A percentile compares a stretch with the other conserved stretches of the same genome.
Conservation (phyloP, 2,329 filamentous ascomycete species). For the Phialophora macrospora region DNA sequence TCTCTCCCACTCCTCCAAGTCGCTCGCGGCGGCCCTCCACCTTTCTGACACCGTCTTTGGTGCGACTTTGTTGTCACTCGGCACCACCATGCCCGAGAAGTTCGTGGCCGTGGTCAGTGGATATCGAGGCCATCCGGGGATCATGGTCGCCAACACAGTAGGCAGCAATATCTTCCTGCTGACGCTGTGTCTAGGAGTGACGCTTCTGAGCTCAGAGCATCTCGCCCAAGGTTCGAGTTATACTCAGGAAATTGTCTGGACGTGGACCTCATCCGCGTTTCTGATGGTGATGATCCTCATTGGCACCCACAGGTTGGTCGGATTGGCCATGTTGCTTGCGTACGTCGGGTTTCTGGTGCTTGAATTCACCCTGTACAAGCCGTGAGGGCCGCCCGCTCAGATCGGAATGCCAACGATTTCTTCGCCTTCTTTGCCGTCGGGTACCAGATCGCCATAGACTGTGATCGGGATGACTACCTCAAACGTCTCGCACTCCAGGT, state of each 20-base stretch:
- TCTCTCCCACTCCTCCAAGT: constrained; percentile 52
- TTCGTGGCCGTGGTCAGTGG: constrained; percentile 57
- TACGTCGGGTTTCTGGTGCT: constrained; percentile 46
- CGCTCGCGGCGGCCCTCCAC: constrained; percentile 49
- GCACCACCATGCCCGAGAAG: constrained; percentile 61
- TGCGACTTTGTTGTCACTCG: constrained; percentile 56
- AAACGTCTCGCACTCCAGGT: constrained; percentile 83
- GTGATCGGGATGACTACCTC: constrained; percentile 83
- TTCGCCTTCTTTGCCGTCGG: constrained; percentile 43
- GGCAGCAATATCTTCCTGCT: constrained; percentile 63
- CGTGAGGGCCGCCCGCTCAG: constrained; percentile 24
- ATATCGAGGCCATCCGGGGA: constrained; percentile 53
- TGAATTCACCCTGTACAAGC: constrained; percentile 42
- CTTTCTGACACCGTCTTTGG: constrained; percentile 56
- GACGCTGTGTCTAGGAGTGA: constrained; percentile 52
- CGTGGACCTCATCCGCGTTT: constrained; percentile 15
- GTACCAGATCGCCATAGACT: constrained; percentile 69
- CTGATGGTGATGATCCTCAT: constrained; percentile 15
- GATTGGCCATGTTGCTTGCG: constrained; percentile 41
- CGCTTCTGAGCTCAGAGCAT: constrained; percentile 12
- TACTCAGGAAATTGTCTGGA: constrained; percentile 17
- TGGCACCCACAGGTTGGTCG: constrained; percentile 30
- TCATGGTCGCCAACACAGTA: constrained; percentile 59
- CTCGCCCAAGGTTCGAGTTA: constrained; percentile 14
- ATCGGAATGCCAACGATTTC: constrained; percentile 41